Evolutionary conservation across 345 rosid species (phyloP), one percentile per base, ranked within the genome.

Genomic region (Dimocarpus longan): DNA sequence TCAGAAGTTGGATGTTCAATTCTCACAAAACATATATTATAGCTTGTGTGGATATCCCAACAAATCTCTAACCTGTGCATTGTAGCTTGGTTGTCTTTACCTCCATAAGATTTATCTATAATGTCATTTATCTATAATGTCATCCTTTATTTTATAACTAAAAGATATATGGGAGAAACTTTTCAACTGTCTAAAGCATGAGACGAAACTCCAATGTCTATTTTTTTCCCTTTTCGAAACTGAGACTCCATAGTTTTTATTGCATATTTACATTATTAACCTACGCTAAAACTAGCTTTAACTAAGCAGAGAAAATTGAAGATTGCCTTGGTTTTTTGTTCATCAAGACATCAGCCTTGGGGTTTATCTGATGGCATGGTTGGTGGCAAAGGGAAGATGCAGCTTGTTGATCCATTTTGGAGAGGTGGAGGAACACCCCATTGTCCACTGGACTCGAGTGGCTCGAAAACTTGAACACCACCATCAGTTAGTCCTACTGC

Each of bases 401-500:
- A 79, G 75, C 88, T 85, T 18, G 88, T 63, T 16, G 89, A 85
- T 52, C 87, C 90, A 70, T 84, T 89, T 76, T 89, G 86, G 10
- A 78, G 73, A 28, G 86, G 83, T 54, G 85, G 88, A 10, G 86
- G 85, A 76, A 75, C 76, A 10, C 87, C 91, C 92, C 92, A 89
- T 83, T 83, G 83, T 10, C 83, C 86, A 40, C 89, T 88, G 12
- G 89, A 87, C 74, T 91, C 93, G 10, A 84, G 83, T 15, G 95
- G 93, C 78, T 91, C 95, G 32, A 89, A 83, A 59, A 91, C 86
- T 68, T 83, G 80, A 56, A 91, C 86, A 56, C 87, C 80, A 10
- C 93, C 93, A 80, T 87, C 89, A 3, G 87, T 78, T 21, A 89
- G 84, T 54, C 95, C 95, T 42, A 91, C 4, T 1, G 93, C 91